Evolutionary conservation across 176 grass and related monocot species (phyloP), one percentile per base, ranked within the genome.

Genomic region (Guadua angustifolia): DNA sequence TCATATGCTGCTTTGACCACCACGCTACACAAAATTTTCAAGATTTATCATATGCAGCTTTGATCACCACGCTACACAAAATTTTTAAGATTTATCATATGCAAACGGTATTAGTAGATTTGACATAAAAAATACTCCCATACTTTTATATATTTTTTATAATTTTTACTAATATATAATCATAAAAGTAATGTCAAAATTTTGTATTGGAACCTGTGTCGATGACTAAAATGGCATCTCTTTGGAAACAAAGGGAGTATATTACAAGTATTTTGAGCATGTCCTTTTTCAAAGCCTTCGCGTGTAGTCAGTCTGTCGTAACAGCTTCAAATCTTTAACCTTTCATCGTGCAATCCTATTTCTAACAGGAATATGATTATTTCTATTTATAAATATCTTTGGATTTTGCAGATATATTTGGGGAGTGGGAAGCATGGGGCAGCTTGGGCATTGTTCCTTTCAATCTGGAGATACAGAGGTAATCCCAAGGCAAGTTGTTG

Each of bases 361-460:
- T 11, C 51, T 35, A 24, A 40, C 9, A 62, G 11, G 70, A 69
- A 76, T n/a, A 33, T 19, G 16, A 75, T 60, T 75, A 16, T 66
- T 72, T 65, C 21, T 73, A 65, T 55, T 50, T 82, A 45, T 73
- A 57, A 83, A 49, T 71, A 83, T 72, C 49, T 61, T 78, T 22
- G 21, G n/a, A 60, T 83, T 84, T 86, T 93, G 38, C 82, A 98
- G 95, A 70, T 98, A 98, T 72, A 98, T 93, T 39, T 98, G 95
- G 95, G 95, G 93, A 43, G 87, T 91, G 16, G 95, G 95, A 83
- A 98, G 85, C 87, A 88, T 95, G 89, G 95, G 93, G 49, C 95
- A 98, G 89, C 91, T 98, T 88, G 95, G 95, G 16, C 93, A 98
- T 86, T 87, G 89, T 72, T 98, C 95, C 35, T 85, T 95, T 59